These are phyloP conservation scores for Chlorella ohadii DNA, from an alignment of 139 green algal species.

Conservation along the genomic window DNA sequence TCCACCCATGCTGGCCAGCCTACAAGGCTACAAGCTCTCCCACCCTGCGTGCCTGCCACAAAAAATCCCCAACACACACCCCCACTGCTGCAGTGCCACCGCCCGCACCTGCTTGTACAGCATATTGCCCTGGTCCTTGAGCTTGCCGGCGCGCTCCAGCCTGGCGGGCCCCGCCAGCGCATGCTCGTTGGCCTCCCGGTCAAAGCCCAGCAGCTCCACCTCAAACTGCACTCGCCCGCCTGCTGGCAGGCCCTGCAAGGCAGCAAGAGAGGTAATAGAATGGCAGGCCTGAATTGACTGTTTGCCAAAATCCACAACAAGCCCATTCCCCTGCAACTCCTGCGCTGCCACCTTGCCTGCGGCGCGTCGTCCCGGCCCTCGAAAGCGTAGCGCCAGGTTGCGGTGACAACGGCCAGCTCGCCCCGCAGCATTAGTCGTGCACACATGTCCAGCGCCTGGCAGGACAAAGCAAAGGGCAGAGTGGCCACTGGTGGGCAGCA, in stretches of 20 bases:
- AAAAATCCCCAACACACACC: too few relatives aligned
- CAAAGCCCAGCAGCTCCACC: slow-evolving; percentile 75
- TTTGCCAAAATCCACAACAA: too few relatives aligned
- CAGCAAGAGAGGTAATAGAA: not conserved
- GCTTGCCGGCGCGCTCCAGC: slow-evolving; percentile 49
- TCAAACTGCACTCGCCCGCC: slow-evolving; percentile 67
- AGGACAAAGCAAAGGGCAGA: too few relatives aligned
- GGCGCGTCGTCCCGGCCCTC: slow-evolving; percentile 26
- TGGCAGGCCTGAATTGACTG: too few relatives aligned
- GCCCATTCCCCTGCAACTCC: too few relatives aligned
- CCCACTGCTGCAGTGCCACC: too few relatives aligned
- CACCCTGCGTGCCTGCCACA: not conserved
- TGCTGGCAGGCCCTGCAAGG: slow-evolving; percentile 9
- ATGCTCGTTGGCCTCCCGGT: slow-evolving; percentile 63
- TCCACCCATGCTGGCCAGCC: too few relatives aligned
- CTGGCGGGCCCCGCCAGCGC: slow-evolving; percentile 54
- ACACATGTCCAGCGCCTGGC: slow-evolving; percentile 68
- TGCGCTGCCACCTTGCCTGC: slow-evolving; percentile 13
- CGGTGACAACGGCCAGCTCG: slow-evolving; percentile 61
- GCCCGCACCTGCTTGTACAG: slow-evolving; percentile 57
- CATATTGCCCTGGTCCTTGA: slow-evolving; percentile 73
- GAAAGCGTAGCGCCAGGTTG: slow-evolving; percentile 28
- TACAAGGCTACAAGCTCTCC: too few relatives aligned
- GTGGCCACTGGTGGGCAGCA: too few relatives aligned
- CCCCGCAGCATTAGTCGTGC: slow-evolving; percentile 80